A percentile compares a stretch with the other conserved stretches of the same genome.
phyloP scores from a whole-genome alignment of 495 filamentous ascomycete genomes.

The Poronia punctata region DNA sequence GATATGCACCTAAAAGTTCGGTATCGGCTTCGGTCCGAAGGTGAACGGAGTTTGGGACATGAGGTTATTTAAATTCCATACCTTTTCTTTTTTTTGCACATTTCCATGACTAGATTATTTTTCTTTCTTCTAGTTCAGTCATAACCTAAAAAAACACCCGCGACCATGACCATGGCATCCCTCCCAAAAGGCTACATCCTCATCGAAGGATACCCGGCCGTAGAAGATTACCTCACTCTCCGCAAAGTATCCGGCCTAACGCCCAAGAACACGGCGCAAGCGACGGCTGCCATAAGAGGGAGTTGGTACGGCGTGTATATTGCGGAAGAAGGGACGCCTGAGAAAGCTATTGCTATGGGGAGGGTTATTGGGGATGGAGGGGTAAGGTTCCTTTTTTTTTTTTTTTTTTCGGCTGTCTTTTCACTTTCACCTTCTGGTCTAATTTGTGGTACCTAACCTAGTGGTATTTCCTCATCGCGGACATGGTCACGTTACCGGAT shows the following conservation, averaged over 20 bases:
- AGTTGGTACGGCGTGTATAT: slow-evolving; percentile 41
- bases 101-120: too few relatives aligned
- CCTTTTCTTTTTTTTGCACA: too few relatives aligned
- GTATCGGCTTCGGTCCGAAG: too few relatives aligned
- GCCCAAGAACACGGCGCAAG: slow-evolving; percentile 32
- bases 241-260: slow-evolving; percentile 31
- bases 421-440: too few relatives aligned
- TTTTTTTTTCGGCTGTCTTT: too few relatives aligned
- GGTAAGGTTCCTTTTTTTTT: too few relatives aligned
- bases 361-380: slow-evolving; percentile 47
- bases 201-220: slow-evolving; percentile 28
- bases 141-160: not conserved
- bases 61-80: too few relatives aligned
- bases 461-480: slow-evolving; percentile 49
- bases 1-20: too few relatives aligned
- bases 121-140: too few relatives aligned
- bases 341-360: slow-evolving; percentile 39
- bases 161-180: not conserved
- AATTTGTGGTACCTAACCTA: too few relatives aligned
- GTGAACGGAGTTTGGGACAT: too few relatives aligned
- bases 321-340: slow-evolving; percentile 19
- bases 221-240: slow-evolving; percentile 33
- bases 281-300: slow-evolving; percentile 22
- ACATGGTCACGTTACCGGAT: slow-evolving; percentile 43
- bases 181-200: slow-evolving; percentile 31